Evolutionary conservation across 2,329 filamentous ascomycete genomes (phyloP).

Genomic region (Aspergillus sp.): DNA sequence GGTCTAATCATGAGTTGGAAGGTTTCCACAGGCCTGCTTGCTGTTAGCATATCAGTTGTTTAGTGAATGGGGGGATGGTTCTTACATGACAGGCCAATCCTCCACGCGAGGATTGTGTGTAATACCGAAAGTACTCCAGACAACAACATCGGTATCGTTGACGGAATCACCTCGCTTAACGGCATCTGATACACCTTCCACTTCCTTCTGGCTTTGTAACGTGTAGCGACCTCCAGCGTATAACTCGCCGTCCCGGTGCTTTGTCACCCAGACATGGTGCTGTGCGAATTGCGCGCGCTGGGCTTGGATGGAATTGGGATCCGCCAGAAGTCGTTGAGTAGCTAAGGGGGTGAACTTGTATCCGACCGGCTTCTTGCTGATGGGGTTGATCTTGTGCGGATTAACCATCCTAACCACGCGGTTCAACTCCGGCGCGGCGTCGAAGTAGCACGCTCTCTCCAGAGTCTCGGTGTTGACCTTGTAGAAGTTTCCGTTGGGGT

Average conservation of each 20-base stretch:
- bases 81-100: slow-evolving; percentile 47
- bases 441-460: slow-evolving; percentile 49
- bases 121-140: slow-evolving; percentile 47
- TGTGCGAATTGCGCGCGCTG: slow-evolving; percentile 56
- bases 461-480: slow-evolving; percentile 48
- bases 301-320: slow-evolving; percentile 52
- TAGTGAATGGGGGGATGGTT: not conserved
- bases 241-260: slow-evolving; percentile 52
- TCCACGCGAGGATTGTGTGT: slow-evolving; percentile 47
- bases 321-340: slow-evolving; percentile 59
- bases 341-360: slow-evolving; percentile 58
- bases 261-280: slow-evolving; percentile 57
- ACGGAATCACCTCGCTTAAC: slow-evolving; percentile 35
- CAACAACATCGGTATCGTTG: slow-evolving; percentile 42
- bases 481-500: slow-evolving; percentile 56
- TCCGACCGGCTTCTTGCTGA: slow-evolving; percentile 54
- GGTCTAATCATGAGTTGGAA: slow-evolving; percentile 48
- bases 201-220: slow-evolving; percentile 49
- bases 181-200: slow-evolving; percentile 35
- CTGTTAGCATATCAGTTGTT: slow-evolving; percentile 9
- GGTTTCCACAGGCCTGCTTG: slow-evolving; percentile 35
- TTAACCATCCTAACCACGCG: slow-evolving; percentile 61
- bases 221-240: slow-evolving; percentile 58
- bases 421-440: slow-evolving; percentile 44
- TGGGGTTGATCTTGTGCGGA: slow-evolving; percentile 50